Evolutionary conservation across 805 yeast genomes (phyloP), one percentile per base, ranked within the genome.

Genomic region (Blastobotrys americana): DNA sequence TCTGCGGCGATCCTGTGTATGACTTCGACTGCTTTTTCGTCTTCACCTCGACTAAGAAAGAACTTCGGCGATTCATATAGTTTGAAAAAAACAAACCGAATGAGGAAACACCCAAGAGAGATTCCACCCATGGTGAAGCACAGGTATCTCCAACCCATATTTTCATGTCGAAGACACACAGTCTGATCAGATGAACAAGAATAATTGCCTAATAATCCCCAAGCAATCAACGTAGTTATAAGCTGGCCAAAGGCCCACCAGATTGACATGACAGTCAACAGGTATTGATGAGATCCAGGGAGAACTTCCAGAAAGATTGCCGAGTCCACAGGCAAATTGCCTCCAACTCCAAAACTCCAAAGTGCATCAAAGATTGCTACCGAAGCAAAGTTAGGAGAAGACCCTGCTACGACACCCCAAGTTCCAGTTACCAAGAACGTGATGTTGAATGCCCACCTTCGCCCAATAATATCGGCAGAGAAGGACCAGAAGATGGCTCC

Each of bases 241-340:
- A 78, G 69, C 55, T 77, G 81, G 31, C 82, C 82, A 39, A 77
- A 65, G 34, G 80, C 77, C 83, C 82, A 77, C 74, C 71, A 78
- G 28, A 69, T 62, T 23, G 79, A 74, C 59, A 76, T 68, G 34
- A 73, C 64, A 2, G 80, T 74, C 43, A 71, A 66, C 46, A 74
- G 56, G 66, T 69, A 76, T 49, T 74, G 76, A 49, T 70, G 60
- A 39, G 66, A 69, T 35, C 64, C 61, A 3, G 81, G 81, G 41
- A 76, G 60, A 45, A 68, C 73, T 53, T 76, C 79, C 33, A 75
- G 55, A 52, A 73, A 73, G 13, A 73, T 71, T 31, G 77, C 66
- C 17, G 76, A 71, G 56, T 76, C 80, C n/a, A 74, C 59, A 3
- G 72, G 77, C 50, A 76, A 63, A 50, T 77, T 77, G 34, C 81